phyloP scores from a whole-genome alignment of 768 basidiomycete genomes.

The Leccinum disarticulatum region DNA sequence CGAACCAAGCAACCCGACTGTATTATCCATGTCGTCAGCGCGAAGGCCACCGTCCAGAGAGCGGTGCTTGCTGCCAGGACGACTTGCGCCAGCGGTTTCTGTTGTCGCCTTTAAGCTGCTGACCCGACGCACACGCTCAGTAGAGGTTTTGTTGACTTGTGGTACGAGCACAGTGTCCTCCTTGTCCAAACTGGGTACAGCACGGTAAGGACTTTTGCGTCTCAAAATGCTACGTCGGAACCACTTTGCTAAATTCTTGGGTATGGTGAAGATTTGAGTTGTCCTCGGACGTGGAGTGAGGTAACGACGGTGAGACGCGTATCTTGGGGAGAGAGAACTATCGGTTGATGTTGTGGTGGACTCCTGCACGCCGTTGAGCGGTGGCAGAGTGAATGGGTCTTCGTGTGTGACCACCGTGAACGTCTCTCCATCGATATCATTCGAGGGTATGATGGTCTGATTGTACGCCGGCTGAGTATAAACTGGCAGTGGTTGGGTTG shows the following conservation, averaged over 20 bases:
- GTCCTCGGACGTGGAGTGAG: neutral
- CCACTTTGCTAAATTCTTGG: slow-evolving; percentile 9
- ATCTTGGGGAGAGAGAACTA: slow-evolving; percentile 8
- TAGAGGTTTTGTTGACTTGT: neutral
- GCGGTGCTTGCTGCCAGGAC: neutral
- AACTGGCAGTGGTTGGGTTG: neutral
- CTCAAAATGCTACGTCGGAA: slow-evolving; percentile 24
- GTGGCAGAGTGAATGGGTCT: slow-evolving; percentile 24
- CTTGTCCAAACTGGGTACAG: neutral
- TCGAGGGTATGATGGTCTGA: slow-evolving; percentile 21
- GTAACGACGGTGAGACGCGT: slow-evolving; percentile 1
- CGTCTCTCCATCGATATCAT: slow-evolving; percentile 26
- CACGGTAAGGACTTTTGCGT: slow-evolving; percentile 8
- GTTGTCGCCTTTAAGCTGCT: slow-evolving; percentile 1
- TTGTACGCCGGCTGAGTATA: slow-evolving; percentile 3
- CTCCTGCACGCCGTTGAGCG: neutral
- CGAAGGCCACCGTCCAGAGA: slow-evolving; percentile 5
- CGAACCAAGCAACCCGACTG: neutral
- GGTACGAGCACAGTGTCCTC: slow-evolving; percentile 1
- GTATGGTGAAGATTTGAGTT: neutral
- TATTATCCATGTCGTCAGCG: neutral
- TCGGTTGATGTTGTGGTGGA: too few species aligned
- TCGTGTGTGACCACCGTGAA: slow-evolving; percentile 22
- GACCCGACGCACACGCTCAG: neutral
- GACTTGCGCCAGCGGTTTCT: neutral